Conservation (phyloP, 192 early-diverging fungal genomes). For the Podila verticillata region DNA sequence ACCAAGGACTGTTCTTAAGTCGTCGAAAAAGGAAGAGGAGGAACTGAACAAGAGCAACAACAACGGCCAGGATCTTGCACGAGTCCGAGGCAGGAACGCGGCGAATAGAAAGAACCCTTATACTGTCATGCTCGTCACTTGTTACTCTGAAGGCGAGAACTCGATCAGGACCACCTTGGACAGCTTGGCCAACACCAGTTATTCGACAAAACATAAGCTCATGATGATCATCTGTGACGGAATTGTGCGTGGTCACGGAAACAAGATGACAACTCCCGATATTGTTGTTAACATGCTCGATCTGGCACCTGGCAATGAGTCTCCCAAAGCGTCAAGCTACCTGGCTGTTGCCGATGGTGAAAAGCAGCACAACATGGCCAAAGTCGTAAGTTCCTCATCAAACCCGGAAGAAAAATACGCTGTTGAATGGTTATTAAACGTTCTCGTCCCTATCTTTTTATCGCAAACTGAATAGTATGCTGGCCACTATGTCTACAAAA, state of each 20-base stretch:
- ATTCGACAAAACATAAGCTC: slow-evolving; percentile 86
- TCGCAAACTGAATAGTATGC: slow-evolving; percentile 57
- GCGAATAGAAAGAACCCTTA: slow-evolving; percentile 61
- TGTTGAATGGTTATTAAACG: neutral
- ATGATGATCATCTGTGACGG: slow-evolving; percentile 92
- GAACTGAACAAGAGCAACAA: neutral
- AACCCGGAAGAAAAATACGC: neutral
- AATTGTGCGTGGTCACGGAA: slow-evolving; percentile 84
- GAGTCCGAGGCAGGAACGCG: slow-evolving; percentile 21
- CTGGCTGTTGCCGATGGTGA: slow-evolving; percentile 82
- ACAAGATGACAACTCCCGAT: slow-evolving; percentile 79
- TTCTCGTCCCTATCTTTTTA: neutral
- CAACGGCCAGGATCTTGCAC: slow-evolving; percentile 37
- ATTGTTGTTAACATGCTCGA: slow-evolving; percentile 85
- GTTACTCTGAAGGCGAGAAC: slow-evolving; percentile 91
- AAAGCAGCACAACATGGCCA: slow-evolving; percentile 87
- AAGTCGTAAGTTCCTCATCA: slow-evolving; percentile 63
- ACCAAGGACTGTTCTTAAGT: slow-evolving; percentile 11
- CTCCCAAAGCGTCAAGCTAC: slow-evolving; percentile 83
- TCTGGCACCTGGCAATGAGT: slow-evolving; percentile 64
- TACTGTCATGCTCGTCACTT: slow-evolving; percentile 85
- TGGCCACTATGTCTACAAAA: slow-evolving; percentile 74
- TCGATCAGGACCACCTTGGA: slow-evolving; percentile 86
- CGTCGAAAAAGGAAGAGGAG: slow-evolving; percentile 21
- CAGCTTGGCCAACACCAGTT: slow-evolving; percentile 83